These are phyloP conservation scores for Saturnispora kantuleensis DNA, from an alignment of 805 yeast species.

Conservation along the genomic window DNA sequence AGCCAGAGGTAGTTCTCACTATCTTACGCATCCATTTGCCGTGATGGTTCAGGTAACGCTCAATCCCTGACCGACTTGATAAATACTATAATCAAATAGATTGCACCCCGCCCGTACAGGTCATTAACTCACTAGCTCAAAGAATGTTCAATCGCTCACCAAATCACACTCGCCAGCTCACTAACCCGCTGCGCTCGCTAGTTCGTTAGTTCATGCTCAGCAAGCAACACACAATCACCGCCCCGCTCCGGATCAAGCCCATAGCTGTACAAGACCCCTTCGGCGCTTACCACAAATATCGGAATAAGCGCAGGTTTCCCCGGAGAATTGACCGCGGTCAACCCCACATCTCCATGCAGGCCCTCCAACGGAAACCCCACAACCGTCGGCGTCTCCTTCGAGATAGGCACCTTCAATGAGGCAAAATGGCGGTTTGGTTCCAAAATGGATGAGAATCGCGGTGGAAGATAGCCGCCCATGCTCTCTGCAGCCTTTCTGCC, in stretches of 20 bases:
- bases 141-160: too few species aligned
- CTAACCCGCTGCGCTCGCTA: too few species aligned
- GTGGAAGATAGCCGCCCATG: conserved; percentile 83
- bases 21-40: too few species aligned
- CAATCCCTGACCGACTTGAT: too few species aligned
- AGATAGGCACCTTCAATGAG: conserved; percentile 40
- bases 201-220: conserved; percentile 36
- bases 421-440: conserved; percentile 96
- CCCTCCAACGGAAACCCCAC: conserved; percentile 31
- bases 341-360: conserved; percentile 12
- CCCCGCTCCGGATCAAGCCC: conserved; percentile 83
- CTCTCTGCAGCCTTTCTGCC: conserved; percentile 79
- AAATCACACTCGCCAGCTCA: too few species aligned
- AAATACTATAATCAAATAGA: too few species aligned
- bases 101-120: too few species aligned
- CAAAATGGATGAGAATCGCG: conserved; percentile 71
- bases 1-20: too few species aligned
- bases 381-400: conserved; percentile 35
- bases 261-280: conserved; percentile 77
- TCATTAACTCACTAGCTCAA: too few species aligned
- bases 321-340: conserved; percentile 9
- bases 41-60: too few species aligned
- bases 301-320: conserved; percentile 26
- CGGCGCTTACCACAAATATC: conserved; percentile 76
- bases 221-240: conserved; percentile 81